phyloP scores from a whole-genome alignment of 2,329 filamentous ascomycete genomes.

The Microcyclospora tardicrescens region DNA sequence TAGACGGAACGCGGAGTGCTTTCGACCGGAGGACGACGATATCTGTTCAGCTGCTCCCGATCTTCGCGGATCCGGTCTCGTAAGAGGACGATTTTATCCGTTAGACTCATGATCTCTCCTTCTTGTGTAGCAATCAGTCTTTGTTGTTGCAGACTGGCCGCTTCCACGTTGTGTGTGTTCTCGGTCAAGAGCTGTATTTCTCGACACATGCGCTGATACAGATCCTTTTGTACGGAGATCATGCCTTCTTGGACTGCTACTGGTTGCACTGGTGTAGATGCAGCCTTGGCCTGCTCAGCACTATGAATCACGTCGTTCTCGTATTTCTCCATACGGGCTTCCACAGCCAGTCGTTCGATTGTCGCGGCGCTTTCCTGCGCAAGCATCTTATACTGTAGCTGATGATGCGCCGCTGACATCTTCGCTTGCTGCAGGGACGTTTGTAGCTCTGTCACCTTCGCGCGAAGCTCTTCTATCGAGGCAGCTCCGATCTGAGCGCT shows the following conservation, averaged over 20 bases:
- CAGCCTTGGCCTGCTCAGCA: conserved; percentile 51
- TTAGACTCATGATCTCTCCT: conserved; percentile 55
- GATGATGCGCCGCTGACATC: conserved; percentile 79
- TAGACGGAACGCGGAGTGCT: conserved; percentile 39
- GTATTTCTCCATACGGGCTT: conserved; percentile 79
- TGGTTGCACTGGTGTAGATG: conserved; percentile 28
- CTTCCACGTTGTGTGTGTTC: conserved; percentile 51
- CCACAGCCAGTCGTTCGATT: conserved; percentile 74
- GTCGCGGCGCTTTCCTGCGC: conserved; percentile 74
- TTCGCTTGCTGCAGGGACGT: conserved; percentile 51
- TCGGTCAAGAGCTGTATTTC: conserved; percentile 49
- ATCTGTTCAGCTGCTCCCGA: conserved; percentile 71
- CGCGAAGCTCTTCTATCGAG: conserved; percentile 38
- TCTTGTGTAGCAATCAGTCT: conserved; percentile 67
- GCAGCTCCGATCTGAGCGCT: conserved; percentile 40
- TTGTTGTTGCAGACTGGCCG: conserved; percentile 59
- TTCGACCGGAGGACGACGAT: conserved; percentile 53
- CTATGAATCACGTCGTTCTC: conserved; percentile 75
- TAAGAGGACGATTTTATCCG: conserved; percentile 64
- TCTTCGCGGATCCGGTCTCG: conserved; percentile 80
- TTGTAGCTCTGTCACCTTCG: conserved; percentile 40
- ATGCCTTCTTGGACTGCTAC: conserved; percentile 35
- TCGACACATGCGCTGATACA: conserved; percentile 43
- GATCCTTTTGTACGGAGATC: conserved; percentile 30
- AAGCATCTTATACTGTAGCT: conserved; percentile 76